These are phyloP conservation scores for Stemphylium lycopersici DNA, from an alignment of 2,329 filamentous ascomycete species.

Conservation along the genomic window DNA sequence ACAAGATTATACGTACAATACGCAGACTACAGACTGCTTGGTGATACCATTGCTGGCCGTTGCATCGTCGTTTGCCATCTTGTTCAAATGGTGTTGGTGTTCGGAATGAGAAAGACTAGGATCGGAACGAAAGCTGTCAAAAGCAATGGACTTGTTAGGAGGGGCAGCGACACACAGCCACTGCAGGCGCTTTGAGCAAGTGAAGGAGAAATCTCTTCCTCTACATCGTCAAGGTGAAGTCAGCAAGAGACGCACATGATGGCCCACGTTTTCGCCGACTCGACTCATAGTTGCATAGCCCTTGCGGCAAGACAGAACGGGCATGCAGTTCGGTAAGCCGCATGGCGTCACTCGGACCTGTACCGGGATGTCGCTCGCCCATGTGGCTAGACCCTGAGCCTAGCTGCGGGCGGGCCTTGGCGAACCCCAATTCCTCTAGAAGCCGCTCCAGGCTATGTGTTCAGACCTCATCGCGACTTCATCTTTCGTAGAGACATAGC, in stretches of 20 bases:
- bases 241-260: background rate
- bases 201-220: background rate
- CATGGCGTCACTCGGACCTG: constrained; percentile 23
- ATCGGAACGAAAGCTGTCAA: constrained; percentile 16
- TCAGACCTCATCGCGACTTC: constrained; percentile 12
- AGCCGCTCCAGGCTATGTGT: constrained; percentile 3
- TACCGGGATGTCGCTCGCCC: constrained; percentile 17
- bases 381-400: constrained; percentile 23
- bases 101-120: constrained; percentile 14
- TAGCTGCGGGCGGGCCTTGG: constrained; percentile 6
- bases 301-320: background rate
- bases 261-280: constrained; percentile 1
- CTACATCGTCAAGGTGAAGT: background rate
- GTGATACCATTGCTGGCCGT: constrained; percentile 15
- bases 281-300: constrained; percentile 11
- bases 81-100: background rate
- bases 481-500: constrained; percentile 6
- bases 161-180: constrained; percentile 7
- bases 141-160: constrained; percentile 4
- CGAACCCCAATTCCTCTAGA: constrained; percentile 13
- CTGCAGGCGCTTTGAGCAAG: background rate
- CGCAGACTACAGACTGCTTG: constrained; percentile 74
- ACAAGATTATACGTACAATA: constrained; percentile 66
- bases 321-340: constrained; percentile 12
- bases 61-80: constrained; percentile 30